Evolutionary conservation across 306 rosid species (phyloP).

Genomic region (Boehmeria nivea): DNA sequence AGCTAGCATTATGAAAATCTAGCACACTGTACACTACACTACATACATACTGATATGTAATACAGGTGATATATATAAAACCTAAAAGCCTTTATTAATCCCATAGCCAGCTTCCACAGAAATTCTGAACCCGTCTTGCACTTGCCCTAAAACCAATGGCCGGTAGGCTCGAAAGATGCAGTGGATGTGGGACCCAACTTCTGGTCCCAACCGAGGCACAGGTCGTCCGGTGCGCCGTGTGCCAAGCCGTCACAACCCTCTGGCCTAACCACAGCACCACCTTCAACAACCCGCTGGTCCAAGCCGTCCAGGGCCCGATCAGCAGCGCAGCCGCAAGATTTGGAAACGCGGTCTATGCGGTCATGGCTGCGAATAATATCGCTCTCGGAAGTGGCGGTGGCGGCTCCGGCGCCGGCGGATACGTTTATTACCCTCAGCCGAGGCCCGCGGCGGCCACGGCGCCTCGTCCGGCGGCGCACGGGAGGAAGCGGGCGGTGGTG

Average conservation of each 20-base stretch:
- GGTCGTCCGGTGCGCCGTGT: slow-evolving; percentile 29
- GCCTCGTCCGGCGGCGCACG: slow-evolving; percentile 16
- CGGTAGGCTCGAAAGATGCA: slow-evolving; percentile 29
- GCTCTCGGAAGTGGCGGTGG: slow-evolving; percentile 8
- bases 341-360: not conserved
- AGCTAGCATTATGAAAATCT: no score
- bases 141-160: slow-evolving; percentile 8
- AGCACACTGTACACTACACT: no score
- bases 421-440: not conserved
- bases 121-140: no score
- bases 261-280: not conserved
- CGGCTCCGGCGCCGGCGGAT: not conserved
- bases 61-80: no score
- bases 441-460: not conserved
- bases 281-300: not conserved
- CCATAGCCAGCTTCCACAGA: no score
- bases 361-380: not conserved
- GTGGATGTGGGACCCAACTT: slow-evolving; percentile 30
- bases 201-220: slow-evolving; percentile 27
- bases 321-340: not conserved
- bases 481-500: slow-evolving; percentile 40
- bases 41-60: no score
- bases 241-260: slow-evolving; percentile 30
- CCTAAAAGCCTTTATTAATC: no score
- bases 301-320: slow-evolving; percentile 7